Percentiles rank a stretch among this genome's conserved stretches.
Conservation (phyloP, 352 stramenopile species). For the Plasmopara viticola region DNA sequence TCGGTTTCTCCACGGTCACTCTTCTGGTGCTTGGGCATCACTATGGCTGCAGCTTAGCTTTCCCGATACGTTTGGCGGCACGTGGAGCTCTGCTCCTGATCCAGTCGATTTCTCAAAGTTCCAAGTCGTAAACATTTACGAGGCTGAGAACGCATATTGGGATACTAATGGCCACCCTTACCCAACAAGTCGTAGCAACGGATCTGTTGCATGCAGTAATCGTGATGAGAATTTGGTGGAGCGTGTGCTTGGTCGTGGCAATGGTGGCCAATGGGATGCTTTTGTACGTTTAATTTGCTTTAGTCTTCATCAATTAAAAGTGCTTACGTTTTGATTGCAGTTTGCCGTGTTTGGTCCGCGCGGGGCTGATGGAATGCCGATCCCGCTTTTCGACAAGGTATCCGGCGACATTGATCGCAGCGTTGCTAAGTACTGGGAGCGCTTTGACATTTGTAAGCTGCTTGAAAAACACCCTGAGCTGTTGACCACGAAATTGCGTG, state of each 20-base stretch:
- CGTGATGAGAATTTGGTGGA: constrained; percentile 72
- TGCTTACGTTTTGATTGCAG: constrained; percentile 24
- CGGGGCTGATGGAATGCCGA: constrained; percentile 41
- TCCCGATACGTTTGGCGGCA: constrained; percentile 62
- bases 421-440: constrained; percentile 50
- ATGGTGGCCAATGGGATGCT: constrained; percentile 71
- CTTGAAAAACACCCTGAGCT: constrained; percentile 28
- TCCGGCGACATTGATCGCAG: constrained; percentile 59
- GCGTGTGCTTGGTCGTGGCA: constrained; percentile 51
- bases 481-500: constrained; percentile 35
- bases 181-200: constrained; percentile 49
- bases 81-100: constrained; percentile 68
- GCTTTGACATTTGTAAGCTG: constrained; percentile 63
- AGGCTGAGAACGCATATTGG: constrained; percentile 69
- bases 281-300: constrained; percentile 44
- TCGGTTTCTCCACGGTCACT: constrained; percentile 69
- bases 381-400: constrained; percentile 67
- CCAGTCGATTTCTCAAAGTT: constrained; percentile 66
- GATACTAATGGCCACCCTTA: constrained; percentile 47
- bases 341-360: constrained; percentile 56
- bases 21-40: constrained; percentile 60
- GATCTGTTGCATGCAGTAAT: constrained; percentile 46
- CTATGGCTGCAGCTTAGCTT: constrained; percentile 74
- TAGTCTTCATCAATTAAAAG: not conserved
- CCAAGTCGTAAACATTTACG: constrained; percentile 67